Evolutionary conservation across 495 filamentous ascomycete genomes (phyloP).

Genomic region (Neurospora cerealis): DNA sequence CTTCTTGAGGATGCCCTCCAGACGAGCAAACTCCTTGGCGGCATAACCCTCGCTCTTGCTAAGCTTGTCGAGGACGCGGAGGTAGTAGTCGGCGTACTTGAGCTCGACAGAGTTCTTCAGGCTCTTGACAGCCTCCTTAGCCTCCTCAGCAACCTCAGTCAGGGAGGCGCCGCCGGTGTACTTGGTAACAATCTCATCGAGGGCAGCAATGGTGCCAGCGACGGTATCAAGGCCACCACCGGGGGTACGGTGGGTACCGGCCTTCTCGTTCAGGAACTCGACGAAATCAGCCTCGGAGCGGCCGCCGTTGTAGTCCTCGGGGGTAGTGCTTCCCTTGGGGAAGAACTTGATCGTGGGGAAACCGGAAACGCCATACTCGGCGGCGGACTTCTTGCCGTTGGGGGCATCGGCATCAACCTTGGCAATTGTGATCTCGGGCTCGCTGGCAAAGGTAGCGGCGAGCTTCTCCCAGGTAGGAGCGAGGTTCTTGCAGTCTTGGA

Average conservation of each 20-base stretch:
- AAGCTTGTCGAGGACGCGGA: constrained; percentile 81
- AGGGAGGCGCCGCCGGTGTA: constrained; percentile 49
- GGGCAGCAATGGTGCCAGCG: constrained; percentile 69
- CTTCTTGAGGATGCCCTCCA: constrained; percentile 75
- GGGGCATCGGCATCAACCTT: constrained; percentile 91
- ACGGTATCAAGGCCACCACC: constrained; percentile 72
- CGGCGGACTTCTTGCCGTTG: constrained; percentile 65
- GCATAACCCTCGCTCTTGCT: constrained; percentile 65
- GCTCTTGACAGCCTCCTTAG: constrained; percentile 56
- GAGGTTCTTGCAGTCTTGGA: constrained; percentile 86
- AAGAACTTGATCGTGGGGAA: constrained; percentile 99
- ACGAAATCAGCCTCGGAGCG: constrained; percentile 71
- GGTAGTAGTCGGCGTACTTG: constrained; percentile 89
- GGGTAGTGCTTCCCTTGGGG: constrained; percentile 70
- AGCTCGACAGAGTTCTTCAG: constrained; percentile 49
- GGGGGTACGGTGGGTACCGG: constrained; percentile 74
- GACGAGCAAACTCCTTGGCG: constrained; percentile 72
- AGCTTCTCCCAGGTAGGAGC: constrained; percentile 86
- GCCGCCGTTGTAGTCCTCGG: constrained; percentile 63
- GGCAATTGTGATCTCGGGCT: constrained; percentile 70
- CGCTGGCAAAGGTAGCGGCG: constrained; percentile 70
- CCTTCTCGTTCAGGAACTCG: constrained; percentile 76
- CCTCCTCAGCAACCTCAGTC: constrained; percentile 49
- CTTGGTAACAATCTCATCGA: constrained; percentile 66
- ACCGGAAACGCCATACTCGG: constrained; percentile 66